Base-by-base conservation (phyloP, 1,284 basidiomycete species). In the Phellopilus nigrolimitatus region DNA sequence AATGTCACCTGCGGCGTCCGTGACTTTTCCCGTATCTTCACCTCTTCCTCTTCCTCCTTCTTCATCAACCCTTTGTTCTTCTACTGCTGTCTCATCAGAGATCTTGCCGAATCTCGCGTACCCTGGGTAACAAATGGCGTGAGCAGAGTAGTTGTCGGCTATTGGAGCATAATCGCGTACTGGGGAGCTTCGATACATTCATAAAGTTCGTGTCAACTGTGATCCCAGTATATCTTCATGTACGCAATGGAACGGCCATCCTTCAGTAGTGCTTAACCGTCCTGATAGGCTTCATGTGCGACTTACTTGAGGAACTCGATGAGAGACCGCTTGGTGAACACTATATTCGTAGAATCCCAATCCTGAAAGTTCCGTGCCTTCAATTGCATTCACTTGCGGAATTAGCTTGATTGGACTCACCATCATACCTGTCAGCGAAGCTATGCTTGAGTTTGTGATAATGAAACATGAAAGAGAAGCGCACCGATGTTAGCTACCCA, bases 241-340 rank as follows among this genome's bases (percentile, higher is more conserved):
- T 39, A 24, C 33, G 28, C 15, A 51, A 49, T 22, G 25, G 41
- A n/a, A 10, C 3, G 17, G n/a, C 28, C 27, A 13, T 7, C 22
- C 5, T 33, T n/a, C n/a, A n/a, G n/a, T n/a, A n/a, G 19, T 45
- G 6, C 30, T 31, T 25, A 17, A 22, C 27, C 1, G 25, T 47
- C 36, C 37, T 25, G n/a, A 12, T 37, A 13, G 34, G 13, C 34
- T 15, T n/a, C 10, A 37, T 37, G 33, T 48, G 37, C n/a, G 38
- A 67, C 73, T 60, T 65, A 84, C 83, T 82, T 86, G 54, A 87
- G 68, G 61, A 88, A 88, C 62, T 88, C 84, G 48, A 86, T 71
- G 56, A 88, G 68, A 38, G 76, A 69, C 25, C 84, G 76, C 62
- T 88, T 88, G 3, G 83, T 87, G 63, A 88, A 87, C 28, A 88